Conservation (phyloP, 2,329 filamentous ascomycete genomes). For the Sordariomycetes sp. region DNA sequence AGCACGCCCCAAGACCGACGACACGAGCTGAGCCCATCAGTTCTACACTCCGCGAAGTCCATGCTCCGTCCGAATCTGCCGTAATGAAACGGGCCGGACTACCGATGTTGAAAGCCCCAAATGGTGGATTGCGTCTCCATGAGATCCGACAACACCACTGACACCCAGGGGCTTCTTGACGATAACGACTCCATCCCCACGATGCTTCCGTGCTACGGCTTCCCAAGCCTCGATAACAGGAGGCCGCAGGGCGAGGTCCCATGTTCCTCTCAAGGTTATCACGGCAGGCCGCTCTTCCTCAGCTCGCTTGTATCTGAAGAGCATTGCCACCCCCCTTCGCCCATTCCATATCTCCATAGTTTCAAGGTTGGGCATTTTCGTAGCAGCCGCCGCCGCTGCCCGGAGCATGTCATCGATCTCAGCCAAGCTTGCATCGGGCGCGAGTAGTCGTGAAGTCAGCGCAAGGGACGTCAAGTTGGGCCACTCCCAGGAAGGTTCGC, state of each 20-base stretch:
- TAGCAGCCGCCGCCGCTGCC: slow-evolving; percentile 13
- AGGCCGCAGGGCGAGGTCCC: slow-evolving; percentile 8
- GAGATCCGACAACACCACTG: slow-evolving; percentile 7
- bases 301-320: slow-evolving; percentile 13
- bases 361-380: slow-evolving; percentile 17
- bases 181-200: neutral
- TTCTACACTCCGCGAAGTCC: slow-evolving; percentile 2
- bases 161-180: neutral
- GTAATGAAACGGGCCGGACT: slow-evolving; percentile 9
- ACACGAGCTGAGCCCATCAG: neutral
- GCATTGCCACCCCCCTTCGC: slow-evolving; percentile 12
- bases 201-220: slow-evolving; percentile 10
- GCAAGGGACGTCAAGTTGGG: slow-evolving; percentile 17
- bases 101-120: slow-evolving; percentile 10
- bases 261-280: slow-evolving; percentile 15
- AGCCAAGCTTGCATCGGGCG: slow-evolving; percentile 8
- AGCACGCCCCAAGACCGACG: no score
- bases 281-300: slow-evolving; percentile 9
- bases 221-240: slow-evolving; percentile 14
- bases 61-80: slow-evolving; percentile 12
- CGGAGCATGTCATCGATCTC: slow-evolving; percentile 16
- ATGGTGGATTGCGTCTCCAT: slow-evolving; percentile 14
- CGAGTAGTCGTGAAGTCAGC: slow-evolving; percentile 19
- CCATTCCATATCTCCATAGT: slow-evolving; percentile 22
- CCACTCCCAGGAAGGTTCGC: slow-evolving; percentile 15